These are phyloP conservation scores for Chrysosporium queenslandicum DNA, from an alignment of 2,329 filamentous ascomycete genomes.

Conservation along the genomic window DNA sequence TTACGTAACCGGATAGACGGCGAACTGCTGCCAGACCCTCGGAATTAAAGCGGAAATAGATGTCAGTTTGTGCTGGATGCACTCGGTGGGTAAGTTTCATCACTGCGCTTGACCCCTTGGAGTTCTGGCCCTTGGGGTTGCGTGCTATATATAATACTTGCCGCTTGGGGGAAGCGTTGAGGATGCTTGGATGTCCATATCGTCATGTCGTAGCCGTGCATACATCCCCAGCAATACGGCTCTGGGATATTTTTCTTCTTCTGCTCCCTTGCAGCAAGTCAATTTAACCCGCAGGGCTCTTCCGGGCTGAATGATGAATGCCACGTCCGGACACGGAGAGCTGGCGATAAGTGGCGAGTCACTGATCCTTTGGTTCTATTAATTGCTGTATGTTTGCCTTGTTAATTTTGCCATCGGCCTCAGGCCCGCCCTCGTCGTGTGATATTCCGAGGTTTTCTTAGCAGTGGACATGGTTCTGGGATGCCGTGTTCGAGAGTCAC, in stretches of 20 bases:
- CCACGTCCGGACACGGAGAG: too few species aligned
- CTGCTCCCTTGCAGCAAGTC: too few species aligned
- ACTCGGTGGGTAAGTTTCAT: too few species aligned
- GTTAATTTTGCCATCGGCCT: too few species aligned
- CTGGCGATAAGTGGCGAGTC: too few species aligned
- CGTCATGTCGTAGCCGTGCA: not conserved
- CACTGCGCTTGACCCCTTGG: too few species aligned
- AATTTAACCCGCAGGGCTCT: too few species aligned
- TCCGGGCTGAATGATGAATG: too few species aligned
- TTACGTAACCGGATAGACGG: not conserved
- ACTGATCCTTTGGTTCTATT: too few species aligned
- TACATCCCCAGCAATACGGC: not conserved
- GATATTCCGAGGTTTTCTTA: not conserved
- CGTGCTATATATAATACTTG: not conserved
- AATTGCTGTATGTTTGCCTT: too few species aligned
- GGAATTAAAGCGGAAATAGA: not conserved
- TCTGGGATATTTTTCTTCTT: not conserved
- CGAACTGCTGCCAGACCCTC: not conserved
- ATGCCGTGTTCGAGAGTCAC: not conserved
- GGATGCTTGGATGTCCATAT: not conserved
- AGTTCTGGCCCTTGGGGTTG: not conserved
- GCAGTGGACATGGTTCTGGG: conserved; percentile 1
- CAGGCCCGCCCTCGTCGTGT: too few species aligned
- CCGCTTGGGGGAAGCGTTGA: not conserved
- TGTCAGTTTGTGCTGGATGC: not conserved